phyloP scores from a whole-genome alignment of 2,329 filamentous ascomycete species.

The Exophiala viscosa region DNA sequence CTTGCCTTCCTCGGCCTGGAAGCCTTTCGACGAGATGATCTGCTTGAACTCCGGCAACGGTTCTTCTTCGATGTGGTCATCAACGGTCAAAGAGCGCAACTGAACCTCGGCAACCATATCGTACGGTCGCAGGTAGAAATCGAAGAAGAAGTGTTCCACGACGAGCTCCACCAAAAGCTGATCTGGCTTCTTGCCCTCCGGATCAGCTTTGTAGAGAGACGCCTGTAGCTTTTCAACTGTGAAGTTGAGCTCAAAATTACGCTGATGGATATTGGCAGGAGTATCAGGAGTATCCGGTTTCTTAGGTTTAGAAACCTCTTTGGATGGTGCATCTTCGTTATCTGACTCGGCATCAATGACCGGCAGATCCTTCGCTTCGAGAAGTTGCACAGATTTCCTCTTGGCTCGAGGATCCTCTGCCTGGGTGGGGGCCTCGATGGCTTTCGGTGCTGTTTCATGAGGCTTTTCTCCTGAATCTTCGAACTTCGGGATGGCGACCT shows the following conservation, averaged over 20 bases:
- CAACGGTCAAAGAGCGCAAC: constrained; percentile 78
- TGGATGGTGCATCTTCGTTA: constrained; percentile 56
- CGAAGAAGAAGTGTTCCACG: constrained; percentile 80
- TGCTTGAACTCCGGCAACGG: constrained; percentile 89
- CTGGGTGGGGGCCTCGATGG: constrained; percentile 33
- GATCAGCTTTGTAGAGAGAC: constrained; percentile 82
- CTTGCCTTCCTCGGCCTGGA: constrained; percentile 64
- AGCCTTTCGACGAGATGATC: constrained; percentile 88
- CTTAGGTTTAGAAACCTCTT: constrained; percentile 63
- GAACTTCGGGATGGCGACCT: constrained; percentile 88
- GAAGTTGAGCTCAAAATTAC: constrained; percentile 94
- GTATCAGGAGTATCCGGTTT: constrained; percentile 48
- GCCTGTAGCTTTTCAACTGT: constrained; percentile 91
- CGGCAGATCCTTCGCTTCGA: constrained; percentile 67
- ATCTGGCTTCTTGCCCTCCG: constrained; percentile 68
- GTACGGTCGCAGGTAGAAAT: constrained; percentile 82
- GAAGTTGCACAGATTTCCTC: constrained; percentile 34
- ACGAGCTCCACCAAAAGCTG: constrained; percentile 84
- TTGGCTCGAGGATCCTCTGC: constrained; percentile 29
- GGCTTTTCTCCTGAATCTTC: constrained; percentile 44
- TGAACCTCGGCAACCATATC: constrained; percentile 93
- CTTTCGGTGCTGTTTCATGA: constrained; percentile 33
- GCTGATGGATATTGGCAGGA: constrained; percentile 67
- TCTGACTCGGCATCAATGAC: constrained; percentile 69
- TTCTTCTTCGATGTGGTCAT: constrained; percentile 89